Conservation (phyloP, 2,329 filamentous ascomycete genomes). For the Aspergillus tamarii region DNA sequence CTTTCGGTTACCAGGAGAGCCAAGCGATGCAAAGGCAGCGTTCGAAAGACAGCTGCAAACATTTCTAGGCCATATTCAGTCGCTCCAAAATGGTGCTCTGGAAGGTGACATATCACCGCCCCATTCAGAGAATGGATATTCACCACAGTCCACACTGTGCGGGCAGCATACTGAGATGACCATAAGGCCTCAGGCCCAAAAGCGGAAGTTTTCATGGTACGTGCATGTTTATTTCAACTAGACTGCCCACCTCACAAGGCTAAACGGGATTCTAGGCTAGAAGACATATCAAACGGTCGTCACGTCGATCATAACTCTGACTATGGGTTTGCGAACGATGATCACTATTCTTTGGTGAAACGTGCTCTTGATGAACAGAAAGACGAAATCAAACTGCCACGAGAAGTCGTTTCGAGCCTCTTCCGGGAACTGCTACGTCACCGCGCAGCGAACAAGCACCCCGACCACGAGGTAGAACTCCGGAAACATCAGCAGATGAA, state of each 20-base stretch:
- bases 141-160: not conserved
- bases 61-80: not conserved
- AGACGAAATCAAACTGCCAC: not conserved
- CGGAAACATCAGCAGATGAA: slow-evolving; percentile 2
- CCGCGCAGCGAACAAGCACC: not conserved
- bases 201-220: slow-evolving; percentile 1
- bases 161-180: too few relatives aligned
- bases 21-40: not conserved
- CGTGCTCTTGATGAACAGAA: not conserved
- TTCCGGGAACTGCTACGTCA: not conserved
- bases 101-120: not conserved
- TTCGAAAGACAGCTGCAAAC: not conserved
- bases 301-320: not conserved
- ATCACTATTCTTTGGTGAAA: not conserved
- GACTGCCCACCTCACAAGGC: not conserved
- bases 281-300: not conserved
- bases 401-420: not conserved
- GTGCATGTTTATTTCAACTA: not conserved
- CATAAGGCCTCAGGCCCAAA: not conserved
- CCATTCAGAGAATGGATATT: not conserved
- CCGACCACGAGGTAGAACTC: not conserved
- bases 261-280: not conserved
- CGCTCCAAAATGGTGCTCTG: not conserved
- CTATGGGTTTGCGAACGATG: not conserved
- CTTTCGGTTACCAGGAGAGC: not conserved